These are phyloP conservation scores for Cladosporium phlei DNA, from an alignment of 2,329 filamentous ascomycete genomes.

Conservation along the genomic window DNA sequence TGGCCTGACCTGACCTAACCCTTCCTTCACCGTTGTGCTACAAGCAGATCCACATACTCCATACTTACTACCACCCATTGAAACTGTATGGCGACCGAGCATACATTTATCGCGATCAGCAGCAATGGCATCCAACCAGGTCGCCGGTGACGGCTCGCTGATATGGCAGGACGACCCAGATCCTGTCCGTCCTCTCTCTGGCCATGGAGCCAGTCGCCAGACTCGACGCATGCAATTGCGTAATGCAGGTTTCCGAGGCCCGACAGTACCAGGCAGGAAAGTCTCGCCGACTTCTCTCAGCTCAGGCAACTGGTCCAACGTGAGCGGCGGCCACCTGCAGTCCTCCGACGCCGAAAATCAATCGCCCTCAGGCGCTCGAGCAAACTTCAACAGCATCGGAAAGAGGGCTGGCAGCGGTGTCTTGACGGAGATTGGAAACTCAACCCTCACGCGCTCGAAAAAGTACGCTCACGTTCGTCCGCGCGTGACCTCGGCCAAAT, in stretches of 20 bases:
- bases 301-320: slow-evolving; percentile 22
- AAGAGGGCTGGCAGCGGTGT: slow-evolving; percentile 22
- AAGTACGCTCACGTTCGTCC: slow-evolving; percentile 12
- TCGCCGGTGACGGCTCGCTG: slow-evolving; percentile 9
- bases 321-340: slow-evolving; percentile 14
- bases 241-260: slow-evolving; percentile 33
- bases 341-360: slow-evolving; percentile 23
- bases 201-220: slow-evolving; percentile 22
- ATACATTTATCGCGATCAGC: not conserved
- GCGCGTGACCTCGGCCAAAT: slow-evolving; percentile 18
- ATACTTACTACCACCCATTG: not conserved
- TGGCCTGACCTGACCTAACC: too few species aligned
- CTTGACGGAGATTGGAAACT: slow-evolving; percentile 29
- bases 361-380: slow-evolving; percentile 18
- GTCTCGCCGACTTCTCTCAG: slow-evolving; percentile 29
- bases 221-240: slow-evolving; percentile 31
- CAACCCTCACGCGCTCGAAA: slow-evolving; percentile 18
- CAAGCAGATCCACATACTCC: too few species aligned
- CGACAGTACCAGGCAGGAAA: slow-evolving; percentile 27
- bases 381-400: slow-evolving; percentile 17
- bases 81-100: not conserved
- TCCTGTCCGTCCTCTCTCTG: slow-evolving; percentile 15
- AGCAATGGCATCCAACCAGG: slow-evolving; percentile 8
- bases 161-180: slow-evolving; percentile 7
- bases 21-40: too few species aligned